Evolutionary conservation across 495 filamentous ascomycete genomes (phyloP), one percentile per base, ranked within the genome.

Genomic region (Darksidea phi): DNA sequence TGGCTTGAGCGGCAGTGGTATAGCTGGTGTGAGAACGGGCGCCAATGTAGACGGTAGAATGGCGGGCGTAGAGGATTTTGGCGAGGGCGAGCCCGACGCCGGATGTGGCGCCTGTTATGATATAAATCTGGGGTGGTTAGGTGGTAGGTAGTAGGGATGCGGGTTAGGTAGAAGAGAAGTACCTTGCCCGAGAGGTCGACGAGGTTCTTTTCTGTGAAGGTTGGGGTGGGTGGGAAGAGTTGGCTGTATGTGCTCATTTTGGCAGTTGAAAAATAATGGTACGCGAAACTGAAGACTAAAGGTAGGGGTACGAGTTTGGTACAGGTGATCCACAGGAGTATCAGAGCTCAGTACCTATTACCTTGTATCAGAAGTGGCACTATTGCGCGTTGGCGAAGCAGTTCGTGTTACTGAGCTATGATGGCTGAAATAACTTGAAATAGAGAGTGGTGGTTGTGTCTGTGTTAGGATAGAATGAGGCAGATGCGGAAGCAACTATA

Each of bases 41-140:
- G 6, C 72, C 72, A 0, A 79, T 55, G 67, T 78, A 80, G 28
- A 80, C 72, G 3, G 67, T 80, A 20, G 56, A 77, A 36, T 76
- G 71, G 11, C 58, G 59, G 18, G 52, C 28, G 65, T 77, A 79
- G 34, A 82, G 73, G 24, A 80, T 73, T 25, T 70, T 72, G 20
- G 67, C 64, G 11, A 79, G 73, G 21, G 74, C 72, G 59, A 69
- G 66, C 8, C 79, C 78, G 5, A 78, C 59, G 28, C 67, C 67
- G 17, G 63, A 20, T 0, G 71, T 57, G 25, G 69, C 63, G 24
- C 67, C 67, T 8, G 69, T 71, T 12, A 71, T 47, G 45, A 71
- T 42, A 52, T 48, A 59, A 43, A 71, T 67, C 48, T 61, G 43
- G 12, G 34, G 3, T 24, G 3, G 45, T 32, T 8, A 46, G 49